A percentile compares a stretch with the other conserved stretches of the same genome.
Conservation (phyloP, 441 rosid species). For the Erodium texanum region DNA sequence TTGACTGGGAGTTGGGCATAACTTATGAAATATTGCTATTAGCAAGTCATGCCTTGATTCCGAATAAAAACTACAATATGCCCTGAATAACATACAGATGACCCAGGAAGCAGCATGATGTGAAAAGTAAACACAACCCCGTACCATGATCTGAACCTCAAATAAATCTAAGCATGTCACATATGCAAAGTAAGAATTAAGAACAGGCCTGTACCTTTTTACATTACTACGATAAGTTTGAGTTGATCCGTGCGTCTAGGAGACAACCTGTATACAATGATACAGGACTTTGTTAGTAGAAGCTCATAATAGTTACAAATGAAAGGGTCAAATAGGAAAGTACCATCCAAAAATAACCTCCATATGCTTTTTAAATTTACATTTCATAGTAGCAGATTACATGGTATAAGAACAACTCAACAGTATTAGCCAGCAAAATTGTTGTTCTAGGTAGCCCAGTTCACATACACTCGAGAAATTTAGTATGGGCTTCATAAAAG, state of each 20-base stretch:
- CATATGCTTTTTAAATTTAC: not conserved
- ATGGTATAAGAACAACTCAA: not conserved
- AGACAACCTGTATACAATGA: not conserved
- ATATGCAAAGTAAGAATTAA: not conserved
- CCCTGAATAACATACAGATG: not conserved
- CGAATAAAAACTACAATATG: not conserved
- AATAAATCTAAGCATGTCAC: not conserved
- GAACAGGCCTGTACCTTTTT: not conserved
- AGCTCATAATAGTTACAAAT: not conserved
- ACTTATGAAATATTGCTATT: not conserved
- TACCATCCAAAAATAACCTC: not conserved
- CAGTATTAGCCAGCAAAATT: not conserved
- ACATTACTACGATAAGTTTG: not conserved
- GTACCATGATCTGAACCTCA: not conserved
- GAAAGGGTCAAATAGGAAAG: not conserved
- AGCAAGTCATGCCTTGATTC: not conserved
- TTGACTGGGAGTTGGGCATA: conserved; percentile 5
- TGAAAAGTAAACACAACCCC: no score
- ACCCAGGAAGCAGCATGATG: not conserved
- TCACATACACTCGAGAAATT: not conserved
- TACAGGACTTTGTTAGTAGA: not conserved
- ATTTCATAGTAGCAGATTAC: not conserved
- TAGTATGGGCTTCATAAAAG: not conserved
- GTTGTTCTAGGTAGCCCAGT: not conserved
- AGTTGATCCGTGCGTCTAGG: not conserved